Percentiles rank a stretch among this genome's conserved stretches.
phyloP scores from a whole-genome alignment of 441 rosid genomes.

The Lepidium campestre region DNA sequence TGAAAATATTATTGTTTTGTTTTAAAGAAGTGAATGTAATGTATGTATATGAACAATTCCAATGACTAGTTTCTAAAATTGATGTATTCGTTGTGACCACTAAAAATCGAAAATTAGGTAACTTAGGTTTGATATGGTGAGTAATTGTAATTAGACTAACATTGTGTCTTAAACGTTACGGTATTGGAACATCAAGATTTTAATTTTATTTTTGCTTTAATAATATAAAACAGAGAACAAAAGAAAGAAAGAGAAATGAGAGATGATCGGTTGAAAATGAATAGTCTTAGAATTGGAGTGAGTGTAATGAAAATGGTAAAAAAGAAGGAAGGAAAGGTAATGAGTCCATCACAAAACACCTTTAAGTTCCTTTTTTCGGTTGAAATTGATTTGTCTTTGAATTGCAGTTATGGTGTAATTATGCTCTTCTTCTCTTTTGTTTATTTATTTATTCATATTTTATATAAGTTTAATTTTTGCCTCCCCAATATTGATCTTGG shows the following conservation, averaged over 20 bases:
- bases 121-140: background rate
- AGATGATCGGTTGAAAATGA: conserved; percentile 13
- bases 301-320: conserved; percentile 4
- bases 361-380: background rate
- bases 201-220: no score
- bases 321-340: background rate
- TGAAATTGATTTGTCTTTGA: conserved; percentile 10
- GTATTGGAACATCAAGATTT: background rate
- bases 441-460: no score
- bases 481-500: background rate
- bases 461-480: no score
- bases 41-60: background rate
- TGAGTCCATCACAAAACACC: background rate
- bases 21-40: background rate
- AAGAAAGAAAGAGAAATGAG: background rate
- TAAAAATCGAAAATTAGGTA: background rate
- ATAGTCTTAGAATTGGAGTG: conserved; percentile 16
- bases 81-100: background rate
- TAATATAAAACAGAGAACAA: background rate
- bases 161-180: background rate
- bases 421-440: background rate
- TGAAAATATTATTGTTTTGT: background rate
- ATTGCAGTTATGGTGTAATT: conserved; percentile 2
- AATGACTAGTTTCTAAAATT: background rate
- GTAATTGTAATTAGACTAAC: background rate